Conservation (phyloP, 2,329 filamentous ascomycete species). For the Pleurostoma richardsiae region DNA sequence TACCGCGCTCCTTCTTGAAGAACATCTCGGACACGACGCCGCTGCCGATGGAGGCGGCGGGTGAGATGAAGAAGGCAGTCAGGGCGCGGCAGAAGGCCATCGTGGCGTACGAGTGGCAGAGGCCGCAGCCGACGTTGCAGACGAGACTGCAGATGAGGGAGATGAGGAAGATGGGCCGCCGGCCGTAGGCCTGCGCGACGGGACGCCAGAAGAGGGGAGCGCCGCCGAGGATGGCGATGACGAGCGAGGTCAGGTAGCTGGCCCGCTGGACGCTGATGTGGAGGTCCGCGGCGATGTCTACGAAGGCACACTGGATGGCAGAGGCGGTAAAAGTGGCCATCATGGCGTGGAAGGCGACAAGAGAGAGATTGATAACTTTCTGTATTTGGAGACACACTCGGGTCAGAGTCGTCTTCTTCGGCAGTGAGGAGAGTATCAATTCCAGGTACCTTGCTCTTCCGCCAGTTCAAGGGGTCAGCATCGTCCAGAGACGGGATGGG, state of each 20-base stretch:
- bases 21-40: conserved; percentile 54
- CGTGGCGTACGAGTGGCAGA: conserved; percentile 38
- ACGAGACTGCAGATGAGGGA: conserved; percentile 39
- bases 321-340: conserved; percentile 53
- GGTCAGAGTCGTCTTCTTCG: no score
- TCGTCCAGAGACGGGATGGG: conserved; percentile 43
- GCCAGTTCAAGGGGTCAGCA: conserved; percentile 53
- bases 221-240: conserved; percentile 47
- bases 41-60: conserved; percentile 46
- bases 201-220: conserved; percentile 54
- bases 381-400: conserved; percentile 12
- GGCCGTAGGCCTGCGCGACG: conserved; percentile 46
- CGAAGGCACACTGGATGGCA: conserved; percentile 48
- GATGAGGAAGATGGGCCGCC: conserved; percentile 48
- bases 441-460: conserved; percentile 36
- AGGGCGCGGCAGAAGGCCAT: conserved; percentile 48
- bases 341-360: conserved; percentile 52
- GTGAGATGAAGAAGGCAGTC: conserved; percentile 50
- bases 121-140: conserved; percentile 49
- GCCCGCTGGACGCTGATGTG: conserved; percentile 39
- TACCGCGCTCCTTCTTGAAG: conserved; percentile 48
- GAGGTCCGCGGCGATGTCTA: conserved; percentile 45
- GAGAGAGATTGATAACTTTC: conserved; percentile 45
- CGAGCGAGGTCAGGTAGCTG: conserved; percentile 50
- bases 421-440: no score